Base-by-base conservation (phyloP, 306 rosid genomes). In the Gastrolobium bilobum region DNA sequence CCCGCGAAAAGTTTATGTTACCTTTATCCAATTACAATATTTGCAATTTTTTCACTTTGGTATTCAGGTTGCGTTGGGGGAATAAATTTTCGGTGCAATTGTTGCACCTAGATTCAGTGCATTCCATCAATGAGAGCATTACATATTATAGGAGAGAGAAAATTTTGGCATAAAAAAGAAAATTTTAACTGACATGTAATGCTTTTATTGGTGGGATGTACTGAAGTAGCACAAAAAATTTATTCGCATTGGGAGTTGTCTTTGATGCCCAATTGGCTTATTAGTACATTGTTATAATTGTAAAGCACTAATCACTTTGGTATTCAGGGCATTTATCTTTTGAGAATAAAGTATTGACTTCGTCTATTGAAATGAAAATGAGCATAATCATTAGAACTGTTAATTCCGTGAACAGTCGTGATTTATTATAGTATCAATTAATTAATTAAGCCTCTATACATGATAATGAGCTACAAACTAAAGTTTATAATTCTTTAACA, bases 331-430 rank as follows among this genome's bases (percentile, higher is more conserved):
- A 37, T 3, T n/a, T 31, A 40, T 39, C 40, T 58, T 53, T 46
- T 7, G 46, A 2, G 15, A 42, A 60, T 58, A 78, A 83, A 44
- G 52, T 26, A 46, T 57, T 59, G 6, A 3, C 51, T 29, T 64
- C 54, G 6, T 66, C 38, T 71, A 37, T 8, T 15, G 10, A 20
- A 71, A 53, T 15, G 14, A 8, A 33, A 60, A 33, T 58, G 50
- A 44, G 35, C 39, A 46, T 53, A 64, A 42, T 40, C 31, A 11
- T 48, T 33, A 50, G 75, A 50, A 71, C 69, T 11, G 20, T 69
- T 46, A 81, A 53, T 47, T 48, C 87, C 81, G 79, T 69, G 84
- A 82, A 66, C 77, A 53, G 33, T 65, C 69, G 61, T 42, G 46
- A 13, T 75, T 71, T 39, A 40, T 20, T 57, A 38, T 26, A 6